Evolutionary conservation across 345 rosid genomes (phyloP), one percentile per base, ranked within the genome.

Genomic region (Hypericum perforatum): DNA sequence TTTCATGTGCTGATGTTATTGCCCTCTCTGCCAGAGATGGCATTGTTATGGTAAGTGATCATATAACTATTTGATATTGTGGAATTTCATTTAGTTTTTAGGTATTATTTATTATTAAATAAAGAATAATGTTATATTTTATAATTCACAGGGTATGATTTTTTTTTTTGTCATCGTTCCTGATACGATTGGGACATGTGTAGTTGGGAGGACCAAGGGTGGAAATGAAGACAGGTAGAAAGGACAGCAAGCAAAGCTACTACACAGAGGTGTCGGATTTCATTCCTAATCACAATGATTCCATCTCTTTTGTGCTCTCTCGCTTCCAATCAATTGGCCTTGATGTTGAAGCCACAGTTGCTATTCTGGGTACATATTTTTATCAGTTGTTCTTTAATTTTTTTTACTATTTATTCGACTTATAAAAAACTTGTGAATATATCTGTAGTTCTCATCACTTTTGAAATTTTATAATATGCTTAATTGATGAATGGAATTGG

Each of bases 1-100:
- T 91, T 54, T 87, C 96, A 16, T 91, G 95, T 39, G 95, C 95
- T 37, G 92, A 87, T 58, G 69, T 81, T 38, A 78, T 91, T 0
- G 74, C 95, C 50, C 89, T 91, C 48, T 84, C 95, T 0, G 96
- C 92, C 1, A 63, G 89, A 78, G 98, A 86, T 50, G 94, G 94
- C 46, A 71, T 81, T 13, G 78, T 75, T 59, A 63, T 84, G 81
- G 96, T 90, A 43, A 7, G 62, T 22, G n/a, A n/a, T n/a, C n/a
- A n/a, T n/a, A n/a, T n/a, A n/a, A n/a, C n/a, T n/a, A n/a, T n/a
- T n/a, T n/a, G n/a, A n/a, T n/a, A n/a, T n/a, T n/a, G n/a, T n/a
- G n/a, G n/a, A n/a, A n/a, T n/a, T n/a, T n/a, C n/a, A n/a, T n/a
- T n/a, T n/a, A n/a, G n/a, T n/a, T n/a, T n/a, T n/a, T n/a, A n/a